Evolutionary conservation across 495 filamentous ascomycete species (phyloP), one percentile per base, ranked within the genome.

Genomic region (Penicillium riverlandense): DNA sequence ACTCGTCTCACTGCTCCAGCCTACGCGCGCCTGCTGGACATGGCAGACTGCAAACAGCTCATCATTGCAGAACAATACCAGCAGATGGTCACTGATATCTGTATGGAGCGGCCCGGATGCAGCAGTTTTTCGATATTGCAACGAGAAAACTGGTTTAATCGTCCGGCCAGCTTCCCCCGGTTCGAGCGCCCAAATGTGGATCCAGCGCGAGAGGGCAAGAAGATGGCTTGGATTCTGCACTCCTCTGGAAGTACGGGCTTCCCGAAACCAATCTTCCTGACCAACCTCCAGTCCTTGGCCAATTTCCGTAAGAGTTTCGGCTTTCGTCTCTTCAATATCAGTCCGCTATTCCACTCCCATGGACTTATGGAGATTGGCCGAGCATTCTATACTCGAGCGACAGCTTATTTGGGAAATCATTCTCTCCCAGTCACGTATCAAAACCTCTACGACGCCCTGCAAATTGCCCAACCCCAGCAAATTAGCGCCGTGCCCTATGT

Each of bases 191-290:
- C 35, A 7, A 41, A 37, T 8, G 44, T 49, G 0, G 42, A 61
- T 34, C 13, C 33, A 29, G 14, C 35, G 2, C 41, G 42, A 29
- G 53, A 57, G 45, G 35, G 71, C 66, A 56, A 65, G 29, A 66
- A 73, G 46, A 52, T 64, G 22, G 58, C 65, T 6, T 66, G 72
- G 58, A 79, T 81, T 12, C 54, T 75, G 38, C 79, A 80, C 54
- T 80, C 75, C 0, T 78, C 75, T 34, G 77, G 78, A 4, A 77
- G 73, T 6, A 82, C 77, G 5, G 77, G 78, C 2, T 64, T 78
- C n/a, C 78, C 78, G 2, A 81, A 82, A 47, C 72, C 77, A 1
- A 66, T 76, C 1, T 58, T 58, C 41, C 53, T 69, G 0, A 61
- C 61, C 10, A 58, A 70, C 40, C 53, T 59, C 13, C 60, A 57